Conservation (phyloP, 2,329 filamentous ascomycete species). For the Paracoccidioides brasiliensis region DNA sequence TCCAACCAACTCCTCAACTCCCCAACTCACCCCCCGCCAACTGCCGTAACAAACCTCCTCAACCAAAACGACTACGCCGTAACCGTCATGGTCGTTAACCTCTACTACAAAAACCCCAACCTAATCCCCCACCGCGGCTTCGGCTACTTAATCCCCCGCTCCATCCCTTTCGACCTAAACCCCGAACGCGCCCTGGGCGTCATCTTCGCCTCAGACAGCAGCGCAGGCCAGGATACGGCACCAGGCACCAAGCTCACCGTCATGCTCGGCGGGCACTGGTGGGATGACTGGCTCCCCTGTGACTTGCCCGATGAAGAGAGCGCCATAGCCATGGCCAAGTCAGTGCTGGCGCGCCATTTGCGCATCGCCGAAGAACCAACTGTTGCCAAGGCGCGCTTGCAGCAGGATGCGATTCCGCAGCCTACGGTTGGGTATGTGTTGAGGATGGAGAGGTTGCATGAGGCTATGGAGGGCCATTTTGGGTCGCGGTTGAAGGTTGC, state of each 20-base stretch:
- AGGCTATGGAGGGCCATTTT: conserved; percentile 44
- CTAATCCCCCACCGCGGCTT: conserved; percentile 61
- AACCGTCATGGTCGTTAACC: conserved; percentile 82
- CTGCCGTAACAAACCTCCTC: conserved; percentile 13
- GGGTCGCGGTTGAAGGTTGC: conserved; percentile 51
- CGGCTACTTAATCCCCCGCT: conserved; percentile 79
- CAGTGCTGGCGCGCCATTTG: conserved; percentile 60
- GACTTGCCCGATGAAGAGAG: conserved; percentile 52
- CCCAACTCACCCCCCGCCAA: neutral
- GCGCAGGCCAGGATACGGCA: conserved; percentile 42
- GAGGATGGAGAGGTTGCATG: conserved; percentile 46
- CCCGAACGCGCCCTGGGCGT: conserved; percentile 78
- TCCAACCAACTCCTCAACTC: conserved; percentile 4
- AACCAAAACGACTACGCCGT: conserved; percentile 46
- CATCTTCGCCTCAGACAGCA: conserved; percentile 70
- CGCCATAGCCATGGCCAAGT: conserved; percentile 55
- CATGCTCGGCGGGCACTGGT: conserved; percentile 91
- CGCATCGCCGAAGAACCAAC: conserved; percentile 51
- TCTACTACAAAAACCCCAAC: conserved; percentile 59
- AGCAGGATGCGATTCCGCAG: conserved; percentile 74
- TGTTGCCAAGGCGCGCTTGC: conserved; percentile 47
- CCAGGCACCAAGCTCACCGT: conserved; percentile 77
- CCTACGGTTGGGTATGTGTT: conserved; percentile 65
- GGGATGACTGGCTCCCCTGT: conserved; percentile 46
- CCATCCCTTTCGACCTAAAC: conserved; percentile 57